Evolutionary conservation across 163 green algal species (phyloP), one percentile per base, ranked within the genome.

Genomic region (Volvox carteri): DNA sequence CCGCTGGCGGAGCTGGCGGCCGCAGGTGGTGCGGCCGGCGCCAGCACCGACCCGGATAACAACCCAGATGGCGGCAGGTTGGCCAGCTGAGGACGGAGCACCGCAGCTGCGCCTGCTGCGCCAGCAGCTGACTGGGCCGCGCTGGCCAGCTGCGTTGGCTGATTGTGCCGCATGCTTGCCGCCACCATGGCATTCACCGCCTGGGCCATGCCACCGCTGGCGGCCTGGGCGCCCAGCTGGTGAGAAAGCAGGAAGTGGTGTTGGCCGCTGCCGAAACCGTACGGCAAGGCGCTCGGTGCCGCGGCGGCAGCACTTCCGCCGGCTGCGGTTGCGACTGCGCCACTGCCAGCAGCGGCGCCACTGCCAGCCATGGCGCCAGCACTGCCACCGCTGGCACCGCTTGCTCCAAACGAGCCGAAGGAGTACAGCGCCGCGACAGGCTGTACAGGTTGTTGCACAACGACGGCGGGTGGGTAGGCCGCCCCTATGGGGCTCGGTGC

Each of bases 341-440:
- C 56, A 23, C 9, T 67, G 70, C 16, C 42, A 16, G 41, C 42
- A 23, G 41, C 70, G 41, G 28, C 11, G 12, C 75, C 30, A 30
- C 37, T 37, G 78, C 23, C 9, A 46, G 41, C n/a, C n/a, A n/a
- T n/a, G n/a, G n/a, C n/a, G n/a, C n/a, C n/a, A 3, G 54, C 52
- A 42, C 78, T 12, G 23, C 58, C 37, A 25, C 60, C 79, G n/a
- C 79, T 41, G 58, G 50, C 79, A n/a, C 44, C 80, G 33, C 44
- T 42, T n/a, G 74, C 25, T 6, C 48, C 83, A 23, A 88, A 83
- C 4, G 83, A 85, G 5, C 73, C 83, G 11, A 92, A 84, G 1
- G 75, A 87, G 39, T 92, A 88, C 3, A 87, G 73, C 0, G 52
- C 41, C 8, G 79, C 25, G 0, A 87, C 88, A 1, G 86, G 74